A percentile compares a stretch with the other conserved stretches of the same genome.
Conservation (phyloP, 495 filamentous ascomycete species). For the Trichoderma erinaceum region DNA sequence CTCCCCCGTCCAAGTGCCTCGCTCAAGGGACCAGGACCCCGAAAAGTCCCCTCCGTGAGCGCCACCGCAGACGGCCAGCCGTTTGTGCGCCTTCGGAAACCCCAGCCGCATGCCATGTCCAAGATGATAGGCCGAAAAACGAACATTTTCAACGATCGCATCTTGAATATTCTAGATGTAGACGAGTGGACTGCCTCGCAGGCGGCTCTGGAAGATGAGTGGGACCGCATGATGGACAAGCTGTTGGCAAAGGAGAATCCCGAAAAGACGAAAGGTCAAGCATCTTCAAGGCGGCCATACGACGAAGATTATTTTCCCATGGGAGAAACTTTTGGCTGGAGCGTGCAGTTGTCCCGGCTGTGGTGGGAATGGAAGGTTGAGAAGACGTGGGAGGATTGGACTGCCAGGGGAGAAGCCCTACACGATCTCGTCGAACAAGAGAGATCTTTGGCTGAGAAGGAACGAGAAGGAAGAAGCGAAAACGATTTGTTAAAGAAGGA, state of each 20-base stretch:
- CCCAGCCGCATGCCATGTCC: slow-evolving; percentile 52
- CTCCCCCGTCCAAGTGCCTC: slow-evolving; percentile 34
- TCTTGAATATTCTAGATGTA: slow-evolving; percentile 17
- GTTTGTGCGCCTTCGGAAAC: slow-evolving; percentile 62
- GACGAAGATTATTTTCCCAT: background rate
- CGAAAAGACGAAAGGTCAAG: background rate
- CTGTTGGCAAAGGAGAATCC: background rate
- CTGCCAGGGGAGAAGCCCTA: slow-evolving; percentile 37
- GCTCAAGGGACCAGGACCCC: slow-evolving; percentile 41
- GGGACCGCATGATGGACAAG: slow-evolving; percentile 48
- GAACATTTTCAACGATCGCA: slow-evolving; percentile 32
- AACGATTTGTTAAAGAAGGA: background rate
- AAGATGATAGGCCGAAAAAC: slow-evolving; percentile 48
- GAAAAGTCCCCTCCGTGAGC: slow-evolving; percentile 52
- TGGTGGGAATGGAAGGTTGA: slow-evolving; percentile 13
- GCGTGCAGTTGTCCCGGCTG: background rate
- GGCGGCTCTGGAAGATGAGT: slow-evolving; percentile 53
- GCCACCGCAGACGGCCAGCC: slow-evolving; percentile 51
- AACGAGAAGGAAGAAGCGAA: slow-evolving; percentile 20
- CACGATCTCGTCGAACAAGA: slow-evolving; percentile 39
- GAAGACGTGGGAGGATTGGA: slow-evolving; percentile 21
- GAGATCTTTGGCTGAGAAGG: slow-evolving; percentile 30
- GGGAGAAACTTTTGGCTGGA: slow-evolving; percentile 11
- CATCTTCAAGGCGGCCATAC: background rate
- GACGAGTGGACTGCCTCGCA: slow-evolving; percentile 31